These are phyloP conservation scores for Rhodotorula kratochvilovae DNA, from an alignment of 768 basidiomycete species.

Conservation along the genomic window DNA sequence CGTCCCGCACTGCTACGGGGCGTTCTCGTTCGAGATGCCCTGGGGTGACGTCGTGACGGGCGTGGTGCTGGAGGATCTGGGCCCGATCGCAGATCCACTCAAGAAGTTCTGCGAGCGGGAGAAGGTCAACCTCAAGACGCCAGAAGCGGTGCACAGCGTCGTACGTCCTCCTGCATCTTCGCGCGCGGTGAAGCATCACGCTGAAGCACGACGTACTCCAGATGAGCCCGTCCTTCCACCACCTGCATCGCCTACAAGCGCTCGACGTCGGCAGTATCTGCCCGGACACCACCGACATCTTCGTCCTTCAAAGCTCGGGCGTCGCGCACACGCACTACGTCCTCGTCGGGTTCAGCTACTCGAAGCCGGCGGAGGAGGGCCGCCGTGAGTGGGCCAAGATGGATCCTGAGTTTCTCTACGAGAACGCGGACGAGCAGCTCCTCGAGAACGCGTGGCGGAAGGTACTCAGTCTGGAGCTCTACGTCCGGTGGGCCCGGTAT, in stretches of 20 bases:
- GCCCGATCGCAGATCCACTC: not conserved
- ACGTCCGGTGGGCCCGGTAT: too few species aligned
- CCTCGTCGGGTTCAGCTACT: too few species aligned
- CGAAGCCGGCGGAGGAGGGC: too few species aligned
- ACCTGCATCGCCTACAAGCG: not conserved
- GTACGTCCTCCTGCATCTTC: not conserved
- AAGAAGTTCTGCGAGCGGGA: not conserved
- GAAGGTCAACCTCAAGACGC: not conserved
- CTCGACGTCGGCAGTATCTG: not conserved
- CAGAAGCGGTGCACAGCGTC: not conserved
- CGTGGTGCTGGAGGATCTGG: not conserved
- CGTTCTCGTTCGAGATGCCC: not conserved
- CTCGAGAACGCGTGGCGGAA: too few species aligned
- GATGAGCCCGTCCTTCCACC: not conserved
- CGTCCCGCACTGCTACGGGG: conserved; percentile 3
- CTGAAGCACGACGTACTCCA: not conserved
- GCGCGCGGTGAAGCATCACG: too few species aligned
- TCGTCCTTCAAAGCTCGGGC: not conserved
- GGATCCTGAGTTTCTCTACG: too few species aligned
- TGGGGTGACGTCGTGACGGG: not conserved
- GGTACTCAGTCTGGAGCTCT: too few species aligned
- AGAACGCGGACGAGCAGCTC: too few species aligned
- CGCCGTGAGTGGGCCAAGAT: too few species aligned
- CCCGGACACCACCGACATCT: not conserved
- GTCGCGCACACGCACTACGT: too few species aligned